A percentile compares a stretch with the other conserved stretches of the same genome.
Conservation (phyloP, 2,329 filamentous ascomycete species). For the Chalaropsis ovoidea region DNA sequence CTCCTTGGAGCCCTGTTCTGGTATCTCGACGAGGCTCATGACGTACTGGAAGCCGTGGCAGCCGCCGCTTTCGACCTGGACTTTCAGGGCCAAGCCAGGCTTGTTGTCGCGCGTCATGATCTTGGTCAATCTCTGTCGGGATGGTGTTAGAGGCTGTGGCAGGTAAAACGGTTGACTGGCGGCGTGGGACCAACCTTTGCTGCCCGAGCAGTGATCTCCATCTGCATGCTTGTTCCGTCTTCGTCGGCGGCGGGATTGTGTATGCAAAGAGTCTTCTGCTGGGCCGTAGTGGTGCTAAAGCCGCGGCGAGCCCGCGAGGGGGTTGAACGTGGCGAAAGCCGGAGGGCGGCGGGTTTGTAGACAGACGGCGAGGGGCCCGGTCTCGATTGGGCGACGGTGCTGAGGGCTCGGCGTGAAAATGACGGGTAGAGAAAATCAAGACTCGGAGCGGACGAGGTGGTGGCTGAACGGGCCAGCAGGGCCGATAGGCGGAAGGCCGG, state of each 20-base stretch:
- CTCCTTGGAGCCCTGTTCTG: conserved; percentile 33
- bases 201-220: conserved; percentile 77
- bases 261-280: conserved; percentile 41
- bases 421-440: conserved; percentile 37
- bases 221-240: conserved; percentile 69
- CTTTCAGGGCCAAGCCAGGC: conserved; percentile 73
- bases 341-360: background rate
- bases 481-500: conserved; percentile 17
- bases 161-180: conserved; percentile 25
- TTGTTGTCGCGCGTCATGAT: conserved; percentile 66
- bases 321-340: background rate
- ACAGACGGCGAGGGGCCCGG: background rate
- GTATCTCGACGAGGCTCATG: conserved; percentile 69
- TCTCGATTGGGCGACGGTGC: background rate
- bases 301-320: conserved; percentile 23
- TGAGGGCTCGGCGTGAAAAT: conserved; percentile 20
- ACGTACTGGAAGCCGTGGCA: conserved; percentile 98
- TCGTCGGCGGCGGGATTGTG: conserved; percentile 71
- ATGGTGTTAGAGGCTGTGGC: background rate
- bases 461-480: conserved; percentile 22
- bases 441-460: conserved; percentile 29
- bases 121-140: conserved; percentile 54
- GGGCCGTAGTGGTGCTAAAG: conserved; percentile 35
- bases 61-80: conserved; percentile 84
- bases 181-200: conserved; percentile 49